Base-by-base conservation (phyloP, 2,329 filamentous ascomycete genomes). In the Ceratocystis cacaofunesta region DNA sequence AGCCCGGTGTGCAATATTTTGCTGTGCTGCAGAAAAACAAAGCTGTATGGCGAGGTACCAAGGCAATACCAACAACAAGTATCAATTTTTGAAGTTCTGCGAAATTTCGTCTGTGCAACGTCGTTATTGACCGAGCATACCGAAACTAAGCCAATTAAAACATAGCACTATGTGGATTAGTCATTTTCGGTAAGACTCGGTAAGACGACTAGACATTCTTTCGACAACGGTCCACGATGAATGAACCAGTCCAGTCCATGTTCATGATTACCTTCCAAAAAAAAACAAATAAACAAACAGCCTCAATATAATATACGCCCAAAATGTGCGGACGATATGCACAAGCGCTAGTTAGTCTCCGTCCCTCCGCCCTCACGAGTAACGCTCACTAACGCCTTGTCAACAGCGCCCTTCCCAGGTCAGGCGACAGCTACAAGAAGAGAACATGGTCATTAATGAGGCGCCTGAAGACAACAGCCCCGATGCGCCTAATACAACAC, bases 371-470 rank as follows among this genome's bases (percentile, higher is more conserved):
- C 43, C 60, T 15, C 15, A 12, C 22, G 15, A 48, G 10, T 32
- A 12, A 36, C 85, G 76, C 19, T 68, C 58, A 28, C 55, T 65
- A 50, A 12, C 60, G 19, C 36, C 46, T 58, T 28, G 17, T 36
- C 48, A 41, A 64, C 70, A 95, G 90, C 83, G 89, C 68, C 86
- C 89, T 44, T 87, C 85, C 28, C 87, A 90, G 72, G 81, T 96
- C 66, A 86, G 87, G 63, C 82, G 80, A 65, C 85, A 88, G 73
- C 78, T 96, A 5, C 81, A 89, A 71, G 80, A 90, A 44, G 82
- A 90, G 70, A 80, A 86, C 68, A 89, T 95, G 83, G 82, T 80
- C 1, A 84, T 90, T 2, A 80, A 86, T 66, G 84, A 90, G 66
- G 84, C 82, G 0, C 89, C 89, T 0, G 81, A 82, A 3, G 89